Conservation (phyloP, 2,329 filamentous ascomycete species). For the Phialophora macrospora region DNA sequence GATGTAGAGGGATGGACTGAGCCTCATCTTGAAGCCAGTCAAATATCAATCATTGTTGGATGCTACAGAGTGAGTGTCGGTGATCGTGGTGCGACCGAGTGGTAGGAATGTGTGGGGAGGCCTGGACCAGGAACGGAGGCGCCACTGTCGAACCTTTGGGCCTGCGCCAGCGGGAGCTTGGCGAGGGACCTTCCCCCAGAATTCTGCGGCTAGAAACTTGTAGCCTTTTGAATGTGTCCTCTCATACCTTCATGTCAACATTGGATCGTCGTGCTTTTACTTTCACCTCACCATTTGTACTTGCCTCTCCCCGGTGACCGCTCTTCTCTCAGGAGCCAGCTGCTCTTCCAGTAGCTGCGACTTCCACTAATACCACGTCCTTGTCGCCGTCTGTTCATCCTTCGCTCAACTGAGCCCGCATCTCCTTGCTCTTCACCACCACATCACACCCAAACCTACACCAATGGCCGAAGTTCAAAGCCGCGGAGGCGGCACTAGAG, state of each 20-base stretch:
- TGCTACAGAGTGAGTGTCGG: background rate
- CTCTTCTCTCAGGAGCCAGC: constrained; percentile 26
- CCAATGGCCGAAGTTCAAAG: constrained; percentile 94
- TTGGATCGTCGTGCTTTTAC: constrained; percentile 21
- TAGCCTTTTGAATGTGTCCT: constrained; percentile 21
- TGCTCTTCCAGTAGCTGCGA: constrained; percentile 29
- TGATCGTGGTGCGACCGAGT: background rate
- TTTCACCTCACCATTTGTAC: constrained; percentile 19
- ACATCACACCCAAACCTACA: constrained; percentile 41
- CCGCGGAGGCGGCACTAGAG: constrained; percentile 71
- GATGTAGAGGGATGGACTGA: constrained; percentile 54
- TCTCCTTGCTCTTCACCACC: constrained; percentile 13
- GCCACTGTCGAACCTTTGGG: constrained; percentile 8
- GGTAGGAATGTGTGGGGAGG: constrained; percentile 1
- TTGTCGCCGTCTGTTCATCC: constrained; percentile 13
- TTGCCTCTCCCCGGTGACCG: constrained; percentile 21
- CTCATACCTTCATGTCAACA: constrained; percentile 34
- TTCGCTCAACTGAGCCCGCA: constrained; percentile 24
- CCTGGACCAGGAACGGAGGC: background rate
- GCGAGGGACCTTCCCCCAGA: constrained; percentile 17
- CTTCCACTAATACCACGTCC: constrained; percentile 36
- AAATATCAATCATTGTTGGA: constrained; percentile 4
- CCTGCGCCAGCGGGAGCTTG: constrained; percentile 17
- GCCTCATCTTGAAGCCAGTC: constrained; percentile 53
- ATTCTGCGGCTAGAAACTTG: constrained; percentile 22